These are phyloP conservation scores for Aspergillus mulundensis DNA, from an alignment of 495 filamentous ascomycete species.

Conservation along the genomic window DNA sequence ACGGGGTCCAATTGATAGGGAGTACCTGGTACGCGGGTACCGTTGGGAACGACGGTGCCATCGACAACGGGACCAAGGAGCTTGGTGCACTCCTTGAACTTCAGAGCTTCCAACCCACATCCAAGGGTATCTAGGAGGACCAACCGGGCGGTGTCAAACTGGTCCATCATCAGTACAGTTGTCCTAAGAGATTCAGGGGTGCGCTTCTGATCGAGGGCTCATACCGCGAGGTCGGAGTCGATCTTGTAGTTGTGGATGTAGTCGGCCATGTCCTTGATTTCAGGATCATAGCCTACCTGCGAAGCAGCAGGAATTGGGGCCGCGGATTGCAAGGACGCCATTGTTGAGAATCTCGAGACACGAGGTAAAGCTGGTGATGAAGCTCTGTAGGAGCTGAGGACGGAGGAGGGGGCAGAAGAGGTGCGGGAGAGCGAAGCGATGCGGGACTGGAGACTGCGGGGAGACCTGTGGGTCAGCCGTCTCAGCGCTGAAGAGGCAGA, in stretches of 20 bases:
- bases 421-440: slow-evolving; percentile 35
- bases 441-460: slow-evolving; percentile 46
- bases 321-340: slow-evolving; percentile 41
- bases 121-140: slow-evolving; percentile 94
- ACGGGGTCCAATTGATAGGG: slow-evolving; percentile 93
- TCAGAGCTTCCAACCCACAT: slow-evolving; percentile 90
- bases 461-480: slow-evolving; percentile 47
- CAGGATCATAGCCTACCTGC: slow-evolving; percentile 70
- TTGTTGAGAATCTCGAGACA: slow-evolving; percentile 43
- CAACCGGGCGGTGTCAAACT: slow-evolving; percentile 91
- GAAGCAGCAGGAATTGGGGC: slow-evolving; percentile 29
- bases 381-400: slow-evolving; percentile 17
- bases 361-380: slow-evolving; percentile 21
- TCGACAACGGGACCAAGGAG: slow-evolving; percentile 90
- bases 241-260: slow-evolving; percentile 92
- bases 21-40: slow-evolving; percentile 87
- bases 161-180: slow-evolving; percentile 7
- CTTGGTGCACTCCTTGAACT: slow-evolving; percentile 93
- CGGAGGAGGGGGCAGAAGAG: slow-evolving; percentile 24
- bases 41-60: slow-evolving; percentile 89
- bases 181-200: no score
- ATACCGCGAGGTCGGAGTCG: slow-evolving; percentile 86
- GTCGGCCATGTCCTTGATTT: slow-evolving; percentile 88
- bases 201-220: no score
- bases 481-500: slow-evolving; percentile 38